Percentiles rank a stretch among this genome's conserved stretches.
These are phyloP conservation scores for Amylocystis lapponica DNA, from an alignment of 768 basidiomycete genomes.

Conservation along the genomic window DNA sequence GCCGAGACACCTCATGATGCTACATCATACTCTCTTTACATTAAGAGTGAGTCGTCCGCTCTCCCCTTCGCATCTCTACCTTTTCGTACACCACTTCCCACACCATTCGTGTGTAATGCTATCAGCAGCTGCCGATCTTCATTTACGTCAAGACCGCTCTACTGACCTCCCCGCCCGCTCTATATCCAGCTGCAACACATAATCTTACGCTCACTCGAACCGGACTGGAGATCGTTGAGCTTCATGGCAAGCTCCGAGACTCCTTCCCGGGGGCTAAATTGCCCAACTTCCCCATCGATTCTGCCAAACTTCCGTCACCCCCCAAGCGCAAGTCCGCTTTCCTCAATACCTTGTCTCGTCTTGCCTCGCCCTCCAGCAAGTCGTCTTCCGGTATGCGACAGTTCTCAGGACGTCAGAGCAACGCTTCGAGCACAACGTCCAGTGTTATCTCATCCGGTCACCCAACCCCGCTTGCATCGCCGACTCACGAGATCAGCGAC, in stretches of 20 bases:
- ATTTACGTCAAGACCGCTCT: conserved; percentile 12
- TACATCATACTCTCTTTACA: conserved; percentile 73
- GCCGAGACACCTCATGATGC: conserved; percentile 78
- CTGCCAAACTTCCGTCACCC: conserved; percentile 46
- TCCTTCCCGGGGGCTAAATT: conserved; percentile 49
- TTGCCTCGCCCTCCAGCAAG: conserved; percentile 68
- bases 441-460: conserved; percentile 29
- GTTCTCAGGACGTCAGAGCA: conserved; percentile 28
- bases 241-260: conserved; percentile 77
- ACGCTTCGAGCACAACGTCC: conserved; percentile 25
- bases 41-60: conserved; percentile 68
- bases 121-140: not conserved
- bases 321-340: conserved; percentile 78
- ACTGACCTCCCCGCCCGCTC: conserved; percentile 20
- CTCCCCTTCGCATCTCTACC: not conserved
- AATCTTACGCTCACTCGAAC: conserved; percentile 83
- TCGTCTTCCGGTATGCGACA: conserved; percentile 32
- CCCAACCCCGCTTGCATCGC: conserved; percentile 44
- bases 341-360: conserved; percentile 78
- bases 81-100: not conserved
- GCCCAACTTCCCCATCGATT: conserved; percentile 58
- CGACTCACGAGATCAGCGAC: conserved; percentile 52
- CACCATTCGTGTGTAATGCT: not conserved
- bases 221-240: conserved; percentile 69
- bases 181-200: conserved; percentile 71